Evolutionary conservation across 1,284 basidiomycete species (phyloP).

Genomic region (Exsudoporus floridanus): DNA sequence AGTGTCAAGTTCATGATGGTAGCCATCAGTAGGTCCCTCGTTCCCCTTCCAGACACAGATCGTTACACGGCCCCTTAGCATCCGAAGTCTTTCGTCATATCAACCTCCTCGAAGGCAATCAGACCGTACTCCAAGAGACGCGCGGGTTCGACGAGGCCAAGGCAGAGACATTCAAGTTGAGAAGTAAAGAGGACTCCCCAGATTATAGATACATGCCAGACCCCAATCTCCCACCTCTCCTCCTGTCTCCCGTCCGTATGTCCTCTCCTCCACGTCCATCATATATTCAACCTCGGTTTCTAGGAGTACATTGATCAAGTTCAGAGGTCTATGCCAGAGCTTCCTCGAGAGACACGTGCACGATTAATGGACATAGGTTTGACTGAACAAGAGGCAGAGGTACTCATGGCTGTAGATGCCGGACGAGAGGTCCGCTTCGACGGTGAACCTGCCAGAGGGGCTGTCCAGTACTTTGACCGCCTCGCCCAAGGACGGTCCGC

Average conservation of each 20-base stretch:
- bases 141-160: constrained; percentile 86
- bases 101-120: constrained; percentile 50
- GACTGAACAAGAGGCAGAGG: constrained; percentile 65
- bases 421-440: constrained; percentile 62
- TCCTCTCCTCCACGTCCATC: neutral
- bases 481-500: constrained; percentile 59
- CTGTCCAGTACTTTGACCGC: constrained; percentile 75
- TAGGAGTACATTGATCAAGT: constrained; percentile 65
- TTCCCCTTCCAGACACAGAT: neutral
- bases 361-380: constrained; percentile 61
- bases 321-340: constrained; percentile 66
- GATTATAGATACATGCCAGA: constrained; percentile 99
- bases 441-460: constrained; percentile 51
- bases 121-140: constrained; percentile 77
- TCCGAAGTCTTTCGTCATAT: constrained; percentile 77
- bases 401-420: constrained; percentile 73
- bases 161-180: constrained; percentile 78
- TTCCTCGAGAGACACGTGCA: constrained; percentile 66
- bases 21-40: constrained; percentile 71
- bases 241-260: constrained; percentile 56
- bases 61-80: constrained; percentile 34
- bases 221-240: constrained; percentile 81
- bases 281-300: neutral
- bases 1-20: constrained; percentile 84
- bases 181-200: constrained; percentile 90